Conservation (phyloP, 345 rosid genomes). For the Corchorus olitorius region DNA sequence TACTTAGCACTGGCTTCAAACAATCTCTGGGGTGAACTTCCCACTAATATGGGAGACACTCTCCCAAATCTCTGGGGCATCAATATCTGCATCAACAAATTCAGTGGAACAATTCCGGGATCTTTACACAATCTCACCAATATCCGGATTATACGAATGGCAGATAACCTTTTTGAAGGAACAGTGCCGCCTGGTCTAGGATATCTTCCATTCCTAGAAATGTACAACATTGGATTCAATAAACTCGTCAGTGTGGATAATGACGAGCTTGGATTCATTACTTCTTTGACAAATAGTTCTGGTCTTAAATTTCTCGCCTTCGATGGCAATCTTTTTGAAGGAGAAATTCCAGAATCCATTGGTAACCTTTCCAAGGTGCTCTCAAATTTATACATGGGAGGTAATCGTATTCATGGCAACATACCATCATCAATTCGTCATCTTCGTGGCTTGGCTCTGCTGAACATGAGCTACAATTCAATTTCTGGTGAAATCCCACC, state of each 20-base stretch:
- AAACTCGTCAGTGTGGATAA: conserved; percentile 31
- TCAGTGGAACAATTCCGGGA: conserved; percentile 44
- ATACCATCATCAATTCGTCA: conserved; percentile 39
- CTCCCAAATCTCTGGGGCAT: conserved; percentile 47
- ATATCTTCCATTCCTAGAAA: conserved; percentile 39
- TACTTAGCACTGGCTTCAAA: conserved; percentile 46
- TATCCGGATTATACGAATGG: conserved; percentile 35
- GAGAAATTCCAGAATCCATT: conserved; percentile 43
- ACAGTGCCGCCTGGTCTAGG: conserved; percentile 40
- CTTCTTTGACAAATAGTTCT: conserved; percentile 42
- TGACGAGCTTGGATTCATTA: conserved; percentile 37
- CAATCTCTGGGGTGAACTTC: conserved; percentile 41
- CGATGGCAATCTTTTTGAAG: conserved; percentile 41
- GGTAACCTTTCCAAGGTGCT: conserved; percentile 46
- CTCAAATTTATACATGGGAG: conserved; percentile 39
- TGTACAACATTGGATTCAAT: conserved; percentile 44
- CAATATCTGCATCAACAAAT: conserved; percentile 45
- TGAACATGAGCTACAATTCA: conserved; percentile 43
- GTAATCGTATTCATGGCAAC: conserved; percentile 36
- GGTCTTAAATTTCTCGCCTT: conserved; percentile 41
- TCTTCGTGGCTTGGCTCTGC: conserved; percentile 42
- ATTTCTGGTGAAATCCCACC: conserved; percentile 47
- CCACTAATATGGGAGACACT: conserved; percentile 37
- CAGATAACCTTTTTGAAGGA: conserved; percentile 40
- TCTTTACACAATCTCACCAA: conserved; percentile 50